Conservation (phyloP, 2,329 filamentous ascomycete species). For the Cercospora beticola region DNA sequence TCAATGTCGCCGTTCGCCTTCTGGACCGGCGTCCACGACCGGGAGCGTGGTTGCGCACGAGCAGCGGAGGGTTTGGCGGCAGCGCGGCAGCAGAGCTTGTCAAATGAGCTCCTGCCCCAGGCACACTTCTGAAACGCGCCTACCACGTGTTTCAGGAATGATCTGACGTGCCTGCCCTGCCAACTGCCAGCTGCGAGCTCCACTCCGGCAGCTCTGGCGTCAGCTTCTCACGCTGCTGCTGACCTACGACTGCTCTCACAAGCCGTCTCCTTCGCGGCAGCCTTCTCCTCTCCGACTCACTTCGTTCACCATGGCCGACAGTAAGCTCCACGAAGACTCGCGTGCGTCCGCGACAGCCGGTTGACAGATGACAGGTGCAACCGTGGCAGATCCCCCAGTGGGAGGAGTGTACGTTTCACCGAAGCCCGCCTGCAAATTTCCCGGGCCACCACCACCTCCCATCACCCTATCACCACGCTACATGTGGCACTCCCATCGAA, state of each 20-base stretch:
- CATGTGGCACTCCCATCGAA: background rate
- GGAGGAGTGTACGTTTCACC: slow-evolving; percentile 18
- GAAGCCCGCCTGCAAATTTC: slow-evolving; percentile 22
- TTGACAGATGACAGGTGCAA: slow-evolving; percentile 10
- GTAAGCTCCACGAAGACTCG: slow-evolving; percentile 1
- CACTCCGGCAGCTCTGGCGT: background rate
- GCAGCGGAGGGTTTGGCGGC: background rate
- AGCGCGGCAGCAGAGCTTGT: background rate
- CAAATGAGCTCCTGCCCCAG: background rate
- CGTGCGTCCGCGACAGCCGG: background rate
- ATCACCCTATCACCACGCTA: background rate
- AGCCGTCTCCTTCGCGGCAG: background rate
- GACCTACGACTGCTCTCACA: background rate
- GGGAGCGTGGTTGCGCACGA: background rate
- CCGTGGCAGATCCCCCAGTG: slow-evolving; percentile 12
- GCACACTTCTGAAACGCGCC: background rate
- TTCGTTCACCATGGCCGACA: slow-evolving; percentile 13
- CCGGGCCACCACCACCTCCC: background rate
- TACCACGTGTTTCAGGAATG: background rate
- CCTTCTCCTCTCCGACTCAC: background rate
- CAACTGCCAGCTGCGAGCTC: background rate
- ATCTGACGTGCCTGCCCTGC: background rate
- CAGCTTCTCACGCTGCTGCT: background rate
- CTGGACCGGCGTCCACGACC: background rate
- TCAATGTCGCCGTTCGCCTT: slow-evolving; percentile 1